Conservation (phyloP, 352 stramenopile genomes). For the Thalassiosira mediterranea region DNA sequence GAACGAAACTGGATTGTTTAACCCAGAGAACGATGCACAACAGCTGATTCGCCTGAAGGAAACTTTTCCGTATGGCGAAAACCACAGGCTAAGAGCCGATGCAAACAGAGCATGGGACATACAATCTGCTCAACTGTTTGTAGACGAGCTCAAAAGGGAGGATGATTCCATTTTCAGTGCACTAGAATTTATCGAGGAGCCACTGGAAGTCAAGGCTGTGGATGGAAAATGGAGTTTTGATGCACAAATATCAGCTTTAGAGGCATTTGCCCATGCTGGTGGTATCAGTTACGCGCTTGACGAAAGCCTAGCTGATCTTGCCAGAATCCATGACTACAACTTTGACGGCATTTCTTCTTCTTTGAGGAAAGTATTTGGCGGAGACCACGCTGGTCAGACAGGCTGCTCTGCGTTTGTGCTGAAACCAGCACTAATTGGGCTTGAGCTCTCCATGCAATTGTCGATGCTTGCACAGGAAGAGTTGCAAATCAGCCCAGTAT, state of each 20-base stretch:
- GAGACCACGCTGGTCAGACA: conserved; percentile 14
- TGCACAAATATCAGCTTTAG: conserved; percentile 62
- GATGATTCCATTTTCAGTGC: conserved; percentile 18
- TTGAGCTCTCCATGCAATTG: conserved; percentile 74
- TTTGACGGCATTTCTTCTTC: conserved; percentile 56
- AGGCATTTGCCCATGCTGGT: conserved; percentile 54
- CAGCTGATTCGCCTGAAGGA: conserved; percentile 46
- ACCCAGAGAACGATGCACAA: conserved; percentile 38
- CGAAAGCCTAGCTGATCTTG: conserved; percentile 77
- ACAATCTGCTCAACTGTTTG: conserved; percentile 56
- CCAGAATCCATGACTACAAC: conserved; percentile 49
- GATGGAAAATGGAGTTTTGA: conserved; percentile 52
- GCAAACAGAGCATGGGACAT: conserved; percentile 76
- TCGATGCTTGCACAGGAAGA: conserved; percentile 65
- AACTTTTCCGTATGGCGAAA: conserved; percentile 10
- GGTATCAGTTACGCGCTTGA: conserved; percentile 76
- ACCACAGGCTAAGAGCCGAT: conserved; percentile 63
- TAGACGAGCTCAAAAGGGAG: conserved; percentile 45
- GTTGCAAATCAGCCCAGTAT: conserved; percentile 72
- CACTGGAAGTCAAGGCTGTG: conserved; percentile 52
- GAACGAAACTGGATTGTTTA: conserved; percentile 24
- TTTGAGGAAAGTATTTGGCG: conserved; percentile 48
- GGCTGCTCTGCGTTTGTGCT: conserved; percentile 77
- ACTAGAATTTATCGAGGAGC: conserved; percentile 84
- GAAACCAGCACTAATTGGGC: conserved; percentile 77